Base-by-base conservation (phyloP, 768 basidiomycete species). In the Antrodiella citrinella region DNA sequence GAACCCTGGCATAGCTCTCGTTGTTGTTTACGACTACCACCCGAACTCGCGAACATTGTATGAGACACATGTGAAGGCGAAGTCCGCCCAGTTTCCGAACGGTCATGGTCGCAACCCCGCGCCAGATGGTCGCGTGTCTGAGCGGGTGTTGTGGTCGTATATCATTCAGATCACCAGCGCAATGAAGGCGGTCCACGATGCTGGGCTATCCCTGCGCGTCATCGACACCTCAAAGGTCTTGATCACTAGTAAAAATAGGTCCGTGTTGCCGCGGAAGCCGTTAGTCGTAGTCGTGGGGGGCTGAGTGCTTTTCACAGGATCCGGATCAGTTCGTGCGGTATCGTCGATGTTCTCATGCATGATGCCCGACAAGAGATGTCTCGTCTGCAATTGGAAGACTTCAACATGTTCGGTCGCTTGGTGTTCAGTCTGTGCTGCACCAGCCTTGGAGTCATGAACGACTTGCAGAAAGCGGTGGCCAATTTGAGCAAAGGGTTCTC, bases 1-100 rank as follows among this genome's bases (percentile, higher is more conserved):
- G n/a, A n/a, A n/a, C n/a, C n/a, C n/a, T n/a, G n/a, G n/a, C 18
- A 52, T 48, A 94, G 94, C 96, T 7, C 77, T 99, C 23, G 82
- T 98, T 26, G 84, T 98, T 15, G 89, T 86, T 0, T 96, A 93
- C 62, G 82, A 91, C 35, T 97, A 90, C 64, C 82, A 93, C 60
- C 82, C 96, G 0, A 80, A 84, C 56, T 78, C 92, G 1, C 76
- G 81, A 54, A 96, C 92, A 0, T 76, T 99, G 0, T 83, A 71
- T 55, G 89, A 95, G 38, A 73, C 77, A 25, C 82, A 96, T 60
- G 69, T 95, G 51, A 83, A 82, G 47, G 70, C 77, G 24, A 78
- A 75, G 57, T 62, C 75, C 11, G 61, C 69, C 13, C 57, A 62
- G 2, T 69, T 64, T 47, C 57, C 67, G 47, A 63, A 63, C 53